These are phyloP conservation scores for Trifolium dubium DNA, from an alignment of 306 rosid species.

Conservation along the genomic window DNA sequence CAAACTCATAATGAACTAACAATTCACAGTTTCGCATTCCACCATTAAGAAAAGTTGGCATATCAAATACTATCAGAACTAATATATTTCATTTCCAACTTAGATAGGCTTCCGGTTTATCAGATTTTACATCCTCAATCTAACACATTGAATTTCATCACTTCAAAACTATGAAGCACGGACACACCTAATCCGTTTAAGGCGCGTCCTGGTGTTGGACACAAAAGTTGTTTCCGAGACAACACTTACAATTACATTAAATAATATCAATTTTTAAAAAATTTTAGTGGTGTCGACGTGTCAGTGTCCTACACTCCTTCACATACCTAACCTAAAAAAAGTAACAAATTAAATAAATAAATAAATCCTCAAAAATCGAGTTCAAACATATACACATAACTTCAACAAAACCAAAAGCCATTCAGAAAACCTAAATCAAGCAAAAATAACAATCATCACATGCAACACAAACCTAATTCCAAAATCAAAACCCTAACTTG, in stretches of 20 bases:
- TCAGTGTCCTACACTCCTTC: no score
- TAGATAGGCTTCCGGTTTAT: neutral
- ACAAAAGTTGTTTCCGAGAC: no score
- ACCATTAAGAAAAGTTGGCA: neutral
- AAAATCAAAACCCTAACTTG: conserved; percentile 39
- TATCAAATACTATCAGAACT: neutral
- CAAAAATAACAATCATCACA: neutral
- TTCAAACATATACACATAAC: neutral
- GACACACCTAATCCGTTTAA: no score
- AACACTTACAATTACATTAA: no score
- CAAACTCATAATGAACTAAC: neutral
- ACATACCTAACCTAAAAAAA: neutral
- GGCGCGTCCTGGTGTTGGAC: no score
- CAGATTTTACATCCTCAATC: neutral
- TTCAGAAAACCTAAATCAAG: conserved; percentile 21
- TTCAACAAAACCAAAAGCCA: neutral
- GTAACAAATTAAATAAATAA: neutral
- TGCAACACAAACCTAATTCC: conserved; percentile 35
- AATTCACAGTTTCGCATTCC: conserved; percentile 3
- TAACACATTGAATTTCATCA: neutral
- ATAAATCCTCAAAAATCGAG: neutral
- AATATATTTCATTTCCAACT: neutral
- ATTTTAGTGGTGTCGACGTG: no score
- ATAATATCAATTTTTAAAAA: no score
- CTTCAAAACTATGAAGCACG: no score